Evolutionary conservation across 306 rosid species (phyloP).

Genomic region (Inga leiocalycina): DNA sequence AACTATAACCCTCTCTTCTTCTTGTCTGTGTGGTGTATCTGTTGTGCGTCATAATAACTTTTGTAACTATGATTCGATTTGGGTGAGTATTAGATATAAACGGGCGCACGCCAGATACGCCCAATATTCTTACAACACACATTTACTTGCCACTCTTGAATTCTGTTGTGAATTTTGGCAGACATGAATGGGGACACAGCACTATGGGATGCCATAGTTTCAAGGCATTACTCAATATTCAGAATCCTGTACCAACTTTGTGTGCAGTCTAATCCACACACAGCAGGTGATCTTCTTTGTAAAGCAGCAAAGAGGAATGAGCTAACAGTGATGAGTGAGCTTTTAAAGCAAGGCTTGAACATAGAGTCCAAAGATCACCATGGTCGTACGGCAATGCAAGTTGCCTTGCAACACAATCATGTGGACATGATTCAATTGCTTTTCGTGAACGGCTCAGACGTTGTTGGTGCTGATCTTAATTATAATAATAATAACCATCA

Average conservation of each 20-base stretch:
- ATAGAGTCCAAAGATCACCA: slow-evolving; percentile 57
- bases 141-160: background rate
- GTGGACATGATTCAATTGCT: slow-evolving; percentile 69
- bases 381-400: slow-evolving; percentile 53
- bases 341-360: slow-evolving; percentile 64
- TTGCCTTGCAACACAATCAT: slow-evolving; percentile 60
- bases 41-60: too few species aligned
- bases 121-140: too few species aligned
- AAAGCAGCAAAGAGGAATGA: slow-evolving; percentile 63
- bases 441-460: slow-evolving; percentile 60
- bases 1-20: too few species aligned
- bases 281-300: slow-evolving; percentile 63
- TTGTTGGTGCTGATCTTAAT: slow-evolving; percentile 14
- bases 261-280: slow-evolving; percentile 53
- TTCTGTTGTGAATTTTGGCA: slow-evolving; percentile 32
- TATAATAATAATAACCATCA: background rate
- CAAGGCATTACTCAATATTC: slow-evolving; percentile 68
- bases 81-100: too few species aligned
- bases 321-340: slow-evolving; percentile 52
- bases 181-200: slow-evolving; percentile 75
- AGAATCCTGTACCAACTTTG: slow-evolving; percentile 57
- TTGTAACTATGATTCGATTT: too few species aligned
- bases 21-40: too few species aligned
- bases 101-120: too few species aligned
- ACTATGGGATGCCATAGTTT: slow-evolving; percentile 73